Conservation (phyloP, 108 stramenopile species). For the Craspedostauros australis region DNA sequence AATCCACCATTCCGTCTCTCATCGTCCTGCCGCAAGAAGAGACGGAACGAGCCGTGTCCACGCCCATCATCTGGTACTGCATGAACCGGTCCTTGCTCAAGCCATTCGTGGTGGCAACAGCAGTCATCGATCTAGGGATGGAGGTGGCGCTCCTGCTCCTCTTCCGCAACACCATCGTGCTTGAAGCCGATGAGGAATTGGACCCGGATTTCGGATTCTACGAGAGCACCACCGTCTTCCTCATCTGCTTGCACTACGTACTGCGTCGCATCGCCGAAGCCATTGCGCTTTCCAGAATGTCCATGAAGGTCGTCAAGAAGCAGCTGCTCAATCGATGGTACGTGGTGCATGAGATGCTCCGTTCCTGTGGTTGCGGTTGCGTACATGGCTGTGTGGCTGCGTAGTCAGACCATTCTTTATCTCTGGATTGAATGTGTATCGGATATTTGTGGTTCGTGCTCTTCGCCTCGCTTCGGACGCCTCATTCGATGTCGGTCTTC, state of each 20-base stretch:
- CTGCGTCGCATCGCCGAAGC: not conserved
- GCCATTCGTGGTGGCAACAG: slow-evolving; percentile 26
- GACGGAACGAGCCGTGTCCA: slow-evolving; percentile 14
- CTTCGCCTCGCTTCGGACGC: too few species aligned
- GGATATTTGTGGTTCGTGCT: not conserved
- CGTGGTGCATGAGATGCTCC: not conserved
- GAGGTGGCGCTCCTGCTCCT: slow-evolving; percentile 20
- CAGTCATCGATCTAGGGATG: slow-evolving; percentile 18
- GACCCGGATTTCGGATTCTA: not conserved
- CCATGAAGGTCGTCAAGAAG: not conserved
- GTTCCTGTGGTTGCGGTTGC: too few species aligned
- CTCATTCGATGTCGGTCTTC: not conserved
- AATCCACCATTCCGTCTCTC: slow-evolving; percentile 17
- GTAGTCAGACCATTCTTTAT: not conserved
- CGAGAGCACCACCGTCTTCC: not conserved
- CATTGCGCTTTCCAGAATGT: not conserved
- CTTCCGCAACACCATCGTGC: not conserved
- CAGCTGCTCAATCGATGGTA: not conserved
- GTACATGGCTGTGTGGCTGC: not conserved
- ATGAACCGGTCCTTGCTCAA: slow-evolving; percentile 9
- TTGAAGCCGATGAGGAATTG: not conserved
- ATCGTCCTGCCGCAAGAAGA: slow-evolving; percentile 9
- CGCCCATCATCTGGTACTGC: slow-evolving; percentile 13
- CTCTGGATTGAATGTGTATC: not conserved
- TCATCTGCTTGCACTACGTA: not conserved